Conservation (phyloP, 2,329 filamentous ascomycete genomes). For the Cadophora sp. region DNA sequence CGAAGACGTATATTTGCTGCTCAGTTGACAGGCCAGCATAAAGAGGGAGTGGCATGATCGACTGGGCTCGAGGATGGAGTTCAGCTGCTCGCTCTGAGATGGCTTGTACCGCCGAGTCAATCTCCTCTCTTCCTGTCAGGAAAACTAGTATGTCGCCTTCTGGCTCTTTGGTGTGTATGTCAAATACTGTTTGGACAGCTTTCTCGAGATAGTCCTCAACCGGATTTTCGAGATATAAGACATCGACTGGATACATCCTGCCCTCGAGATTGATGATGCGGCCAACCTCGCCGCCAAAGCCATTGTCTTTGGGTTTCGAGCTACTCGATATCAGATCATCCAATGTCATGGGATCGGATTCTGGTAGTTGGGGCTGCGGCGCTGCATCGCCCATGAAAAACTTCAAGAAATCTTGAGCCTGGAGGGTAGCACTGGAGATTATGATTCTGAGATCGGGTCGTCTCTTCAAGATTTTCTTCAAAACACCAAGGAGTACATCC, state of each 20-base stretch:
- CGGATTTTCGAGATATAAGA: slow-evolving; percentile 79
- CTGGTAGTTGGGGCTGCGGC: slow-evolving; percentile 43
- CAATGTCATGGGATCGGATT: slow-evolving; percentile 47
- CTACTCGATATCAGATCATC: slow-evolving; percentile 41
- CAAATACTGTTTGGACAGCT: slow-evolving; percentile 81
- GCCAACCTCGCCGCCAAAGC: slow-evolving; percentile 51
- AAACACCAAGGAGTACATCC: slow-evolving; percentile 84
- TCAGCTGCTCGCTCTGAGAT: slow-evolving; percentile 75
- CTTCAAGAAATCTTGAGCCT: slow-evolving; percentile 82
- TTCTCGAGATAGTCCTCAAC: slow-evolving; percentile 87
- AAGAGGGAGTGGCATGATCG: slow-evolving; percentile 76
- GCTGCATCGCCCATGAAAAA: slow-evolving; percentile 67
- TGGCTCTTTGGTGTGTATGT: slow-evolving; percentile 82
- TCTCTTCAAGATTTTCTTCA: slow-evolving; percentile 88
- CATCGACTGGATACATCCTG: slow-evolving; percentile 86
- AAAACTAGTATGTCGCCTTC: slow-evolving; percentile 92
- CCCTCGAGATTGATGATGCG: slow-evolving; percentile 86
- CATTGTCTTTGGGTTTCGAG: slow-evolving; percentile 32
- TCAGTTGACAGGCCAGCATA: slow-evolving; percentile 90
- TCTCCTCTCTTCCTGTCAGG: slow-evolving; percentile 91
- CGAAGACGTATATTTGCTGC: slow-evolving; percentile 95
- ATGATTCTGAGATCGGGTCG: slow-evolving; percentile 85
- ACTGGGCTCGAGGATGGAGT: slow-evolving; percentile 63
- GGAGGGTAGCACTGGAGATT: slow-evolving; percentile 90
- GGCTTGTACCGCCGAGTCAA: slow-evolving; percentile 80